Conservation (phyloP, 441 rosid species). For the Gossypium aridum region DNA sequence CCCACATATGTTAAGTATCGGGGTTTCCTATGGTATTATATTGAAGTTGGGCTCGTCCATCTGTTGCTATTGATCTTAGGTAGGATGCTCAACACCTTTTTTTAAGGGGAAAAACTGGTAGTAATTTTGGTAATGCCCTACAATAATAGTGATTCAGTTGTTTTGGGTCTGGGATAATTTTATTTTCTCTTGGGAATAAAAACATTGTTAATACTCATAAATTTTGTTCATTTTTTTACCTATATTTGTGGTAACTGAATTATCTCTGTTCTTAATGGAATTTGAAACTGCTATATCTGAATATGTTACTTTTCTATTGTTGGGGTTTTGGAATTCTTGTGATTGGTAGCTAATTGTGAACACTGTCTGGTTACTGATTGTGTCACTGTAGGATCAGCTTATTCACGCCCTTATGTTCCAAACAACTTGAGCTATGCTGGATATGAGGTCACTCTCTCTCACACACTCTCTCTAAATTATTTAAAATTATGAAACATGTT, state of each 20-base stretch:
- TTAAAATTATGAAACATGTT: not conserved
- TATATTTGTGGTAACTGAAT: not conserved
- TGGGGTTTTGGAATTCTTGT: not conserved
- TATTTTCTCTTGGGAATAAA: not conserved
- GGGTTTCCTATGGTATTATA: no score
- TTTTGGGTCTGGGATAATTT: not conserved
- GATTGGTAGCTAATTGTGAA: constrained; percentile 3
- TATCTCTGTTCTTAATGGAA: not conserved
- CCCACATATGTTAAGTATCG: no score
- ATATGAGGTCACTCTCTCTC: constrained; percentile 13
- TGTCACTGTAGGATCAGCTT: constrained; percentile 5
- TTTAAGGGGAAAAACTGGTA: not conserved
- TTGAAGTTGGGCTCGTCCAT: not conserved
- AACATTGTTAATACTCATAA: not conserved
- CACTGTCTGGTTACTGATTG: not conserved
- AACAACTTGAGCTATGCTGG: not conserved
- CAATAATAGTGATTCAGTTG: not conserved
- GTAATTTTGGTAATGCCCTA: not conserved
- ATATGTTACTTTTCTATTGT: not conserved
- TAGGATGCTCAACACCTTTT: not conserved
- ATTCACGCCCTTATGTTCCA: not conserved
- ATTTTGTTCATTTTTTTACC: not conserved
- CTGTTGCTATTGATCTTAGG: not conserved
- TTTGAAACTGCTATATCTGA: not conserved
- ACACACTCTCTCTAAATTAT: not conserved